Conservation (phyloP, 2,329 filamentous ascomycete genomes). For the Colletotrichum chrysophilum region DNA sequence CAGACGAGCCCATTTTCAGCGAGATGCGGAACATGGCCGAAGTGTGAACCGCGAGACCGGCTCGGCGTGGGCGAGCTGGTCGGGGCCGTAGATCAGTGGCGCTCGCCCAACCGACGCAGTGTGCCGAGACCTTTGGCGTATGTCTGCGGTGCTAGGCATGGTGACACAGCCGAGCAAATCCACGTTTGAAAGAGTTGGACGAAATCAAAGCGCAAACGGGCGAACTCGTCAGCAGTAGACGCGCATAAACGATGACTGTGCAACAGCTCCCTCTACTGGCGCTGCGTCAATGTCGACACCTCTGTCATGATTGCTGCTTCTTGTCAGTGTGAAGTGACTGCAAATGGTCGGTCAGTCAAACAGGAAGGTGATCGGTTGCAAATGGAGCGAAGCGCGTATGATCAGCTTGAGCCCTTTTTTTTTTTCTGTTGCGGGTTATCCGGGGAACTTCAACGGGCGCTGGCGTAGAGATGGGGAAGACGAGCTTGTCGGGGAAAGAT, state of each 20-base stretch:
- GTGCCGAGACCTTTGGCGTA: neutral
- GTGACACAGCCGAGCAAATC: neutral
- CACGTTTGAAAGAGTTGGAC: neutral
- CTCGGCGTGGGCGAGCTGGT: neutral
- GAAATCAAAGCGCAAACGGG: slow-evolving; percentile 1
- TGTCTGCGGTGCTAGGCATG: neutral
- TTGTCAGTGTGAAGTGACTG: neutral
- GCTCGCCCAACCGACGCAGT: neutral
- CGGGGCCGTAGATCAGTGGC: neutral
- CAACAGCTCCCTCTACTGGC: neutral
- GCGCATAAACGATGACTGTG: neutral
- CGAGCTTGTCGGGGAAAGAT: neutral
- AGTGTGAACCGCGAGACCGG: neutral
- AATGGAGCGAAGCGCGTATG: neutral
- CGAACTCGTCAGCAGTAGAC: neutral
- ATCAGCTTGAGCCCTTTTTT: neutral
- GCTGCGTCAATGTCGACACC: neutral
- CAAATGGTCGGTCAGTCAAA: neutral
- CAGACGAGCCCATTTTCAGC: neutral
- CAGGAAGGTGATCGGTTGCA: neutral
- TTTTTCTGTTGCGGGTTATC: neutral
- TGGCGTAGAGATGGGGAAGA: neutral
- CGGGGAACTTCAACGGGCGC: neutral
- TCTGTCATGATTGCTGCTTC: neutral
- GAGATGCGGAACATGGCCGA: neutral